These are phyloP conservation scores for Perkinsus marinus DNA, from an alignment of 169 alveolate species.

Conservation along the genomic window DNA sequence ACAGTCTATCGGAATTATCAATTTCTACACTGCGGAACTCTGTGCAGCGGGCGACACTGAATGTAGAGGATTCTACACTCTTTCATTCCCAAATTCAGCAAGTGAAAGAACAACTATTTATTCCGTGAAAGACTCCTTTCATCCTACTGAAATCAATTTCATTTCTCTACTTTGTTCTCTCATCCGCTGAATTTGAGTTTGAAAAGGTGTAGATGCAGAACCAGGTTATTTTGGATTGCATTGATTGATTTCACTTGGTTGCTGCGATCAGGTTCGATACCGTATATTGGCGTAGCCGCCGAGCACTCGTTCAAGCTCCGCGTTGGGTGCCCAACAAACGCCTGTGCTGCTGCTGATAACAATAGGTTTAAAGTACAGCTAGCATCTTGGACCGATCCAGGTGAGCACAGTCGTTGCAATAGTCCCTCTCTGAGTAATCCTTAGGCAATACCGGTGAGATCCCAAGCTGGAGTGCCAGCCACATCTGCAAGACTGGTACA, in stretches of 20 bases:
- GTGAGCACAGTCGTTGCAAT: neutral
- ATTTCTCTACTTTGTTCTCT: too few relatives aligned
- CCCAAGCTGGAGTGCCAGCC: neutral
- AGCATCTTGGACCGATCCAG: neutral
- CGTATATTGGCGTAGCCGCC: neutral
- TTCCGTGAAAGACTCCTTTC: neutral
- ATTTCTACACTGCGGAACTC: neutral
- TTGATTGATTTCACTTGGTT: too few relatives aligned
- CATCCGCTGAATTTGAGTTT: too few relatives aligned
- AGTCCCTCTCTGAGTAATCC: neutral
- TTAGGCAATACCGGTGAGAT: neutral
- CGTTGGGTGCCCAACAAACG: neutral
- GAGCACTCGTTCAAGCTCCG: neutral
- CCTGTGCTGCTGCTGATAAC: neutral
- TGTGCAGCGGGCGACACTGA: neutral
- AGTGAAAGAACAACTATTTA: neutral
- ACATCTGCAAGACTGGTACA: neutral
- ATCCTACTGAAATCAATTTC: too few relatives aligned
- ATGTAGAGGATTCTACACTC: neutral
- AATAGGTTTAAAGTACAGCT: neutral
- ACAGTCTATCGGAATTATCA: neutral
- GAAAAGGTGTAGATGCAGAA: too few relatives aligned
- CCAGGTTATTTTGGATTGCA: too few relatives aligned
- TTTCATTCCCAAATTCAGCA: too few relatives aligned
- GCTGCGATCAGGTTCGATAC: neutral